Evolutionary conservation across 345 rosid genomes (phyloP).

Genomic region (Turritis glabra): DNA sequence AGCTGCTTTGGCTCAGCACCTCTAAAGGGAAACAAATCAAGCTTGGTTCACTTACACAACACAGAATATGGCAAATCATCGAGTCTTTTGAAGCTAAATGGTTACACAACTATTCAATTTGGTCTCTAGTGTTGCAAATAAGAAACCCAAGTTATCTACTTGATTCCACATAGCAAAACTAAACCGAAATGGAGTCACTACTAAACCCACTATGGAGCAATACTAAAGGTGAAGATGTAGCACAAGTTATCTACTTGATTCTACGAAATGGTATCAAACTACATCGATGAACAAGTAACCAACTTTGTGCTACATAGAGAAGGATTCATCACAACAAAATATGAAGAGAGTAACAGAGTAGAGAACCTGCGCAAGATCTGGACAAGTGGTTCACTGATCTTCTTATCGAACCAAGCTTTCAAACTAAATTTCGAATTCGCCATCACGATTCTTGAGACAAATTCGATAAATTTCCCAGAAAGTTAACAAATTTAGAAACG

Average conservation of each 20-base stretch:
- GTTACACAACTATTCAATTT: neutral
- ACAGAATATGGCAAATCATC: neutral
- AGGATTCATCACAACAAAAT: neutral
- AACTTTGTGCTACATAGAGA: neutral
- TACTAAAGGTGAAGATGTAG: too few species aligned
- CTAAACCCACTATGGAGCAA: too few species aligned
- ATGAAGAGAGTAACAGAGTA: neutral
- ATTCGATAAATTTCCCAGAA: neutral
- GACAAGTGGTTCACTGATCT: constrained; percentile 69
- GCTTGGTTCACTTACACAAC: neutral
- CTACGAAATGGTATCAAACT: neutral
- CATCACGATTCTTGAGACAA: constrained; percentile 32
- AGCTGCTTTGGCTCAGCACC: constrained; percentile 89
- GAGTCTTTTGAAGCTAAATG: neutral
- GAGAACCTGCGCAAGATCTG: constrained; percentile 70
- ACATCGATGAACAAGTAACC: neutral
- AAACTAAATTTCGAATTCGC: constrained; percentile 36
- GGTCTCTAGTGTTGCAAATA: neutral
- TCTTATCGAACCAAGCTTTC: constrained; percentile 53
- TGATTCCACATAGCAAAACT: too few species aligned
- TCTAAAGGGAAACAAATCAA: constrained; percentile 40
- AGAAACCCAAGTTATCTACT: neutral
- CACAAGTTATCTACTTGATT: neutral
- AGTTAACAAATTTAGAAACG: neutral
- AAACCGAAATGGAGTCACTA: too few species aligned